A percentile compares a stretch with the other conserved stretches of the same genome.
Conservation (phyloP, 1,284 basidiomycete species). For the Taiwanofungus camphoratus region DNA sequence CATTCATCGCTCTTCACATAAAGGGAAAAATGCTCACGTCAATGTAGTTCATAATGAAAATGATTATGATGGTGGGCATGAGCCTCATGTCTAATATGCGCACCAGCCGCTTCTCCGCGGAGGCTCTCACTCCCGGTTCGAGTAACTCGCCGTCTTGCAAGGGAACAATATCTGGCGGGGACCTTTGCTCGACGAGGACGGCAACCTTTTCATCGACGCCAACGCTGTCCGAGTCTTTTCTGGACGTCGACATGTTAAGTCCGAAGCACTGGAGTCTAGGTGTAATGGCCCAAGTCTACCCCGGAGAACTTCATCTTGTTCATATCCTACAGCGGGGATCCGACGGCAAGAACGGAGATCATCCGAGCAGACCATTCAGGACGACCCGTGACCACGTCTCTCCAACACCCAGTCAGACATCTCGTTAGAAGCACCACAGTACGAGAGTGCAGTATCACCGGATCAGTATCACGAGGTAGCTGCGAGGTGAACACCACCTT, state of each 20-base stretch:
- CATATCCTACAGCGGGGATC: slow-evolving; percentile 3
- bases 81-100: slow-evolving; percentile 45
- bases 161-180: neutral
- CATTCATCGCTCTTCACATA: too few relatives aligned
- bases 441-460: neutral
- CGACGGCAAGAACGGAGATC: slow-evolving; percentile 1
- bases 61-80: slow-evolving; percentile 53
- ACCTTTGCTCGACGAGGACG: slow-evolving; percentile 2
- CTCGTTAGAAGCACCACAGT: slow-evolving; percentile 2
- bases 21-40: slow-evolving; percentile 37
- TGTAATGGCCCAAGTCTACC: neutral
- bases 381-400: slow-evolving; percentile 3
- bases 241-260: neutral
- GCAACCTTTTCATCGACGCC: slow-evolving; percentile 1
- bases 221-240: neutral
- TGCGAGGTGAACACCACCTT: neutral
- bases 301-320: neutral
- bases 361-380: neutral
- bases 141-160: slow-evolving; percentile 1
- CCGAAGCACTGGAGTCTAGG: neutral
- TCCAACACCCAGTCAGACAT: neutral
- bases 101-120: slow-evolving; percentile 3
- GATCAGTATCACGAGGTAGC: neutral
- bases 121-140: neutral
- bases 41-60: slow-evolving; percentile 67